Evolutionary conservation across 2,329 filamentous ascomycete genomes (phyloP).

Genomic region (Balansia obtecta): DNA sequence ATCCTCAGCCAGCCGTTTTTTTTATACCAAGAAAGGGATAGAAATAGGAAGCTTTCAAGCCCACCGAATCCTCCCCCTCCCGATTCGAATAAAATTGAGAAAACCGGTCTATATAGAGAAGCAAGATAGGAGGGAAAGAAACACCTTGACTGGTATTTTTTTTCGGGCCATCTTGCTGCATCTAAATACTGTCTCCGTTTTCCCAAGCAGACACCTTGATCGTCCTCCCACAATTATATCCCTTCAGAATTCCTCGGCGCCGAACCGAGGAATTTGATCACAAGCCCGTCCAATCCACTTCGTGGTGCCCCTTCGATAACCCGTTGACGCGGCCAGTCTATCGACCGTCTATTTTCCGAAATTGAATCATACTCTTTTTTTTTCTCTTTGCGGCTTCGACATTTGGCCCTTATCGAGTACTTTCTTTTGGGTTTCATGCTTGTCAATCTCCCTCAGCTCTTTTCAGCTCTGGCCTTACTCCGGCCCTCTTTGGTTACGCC

Average conservation of each 20-base stretch:
- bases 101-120: conserved; percentile 9
- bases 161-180: conserved; percentile 11
- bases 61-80: conserved; percentile 8
- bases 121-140: conserved; percentile 16
- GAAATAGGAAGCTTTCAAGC: conserved; percentile 16
- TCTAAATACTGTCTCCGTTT: conserved; percentile 1
- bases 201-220: conserved; percentile 8
- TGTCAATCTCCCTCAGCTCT: conserved; percentile 12
- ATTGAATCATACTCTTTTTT: conserved; percentile 16
- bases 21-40: conserved; percentile 15
- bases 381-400: conserved; percentile 7
- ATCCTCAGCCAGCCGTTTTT: conserved; percentile 11
- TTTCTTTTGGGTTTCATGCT: not conserved
- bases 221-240: conserved; percentile 11
- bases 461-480: conserved; percentile 2
- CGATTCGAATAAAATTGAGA: conserved; percentile 2
- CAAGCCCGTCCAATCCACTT: conserved; percentile 15
- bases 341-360: conserved; percentile 24
- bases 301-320: conserved; percentile 17
- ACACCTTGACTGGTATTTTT: conserved; percentile 29
- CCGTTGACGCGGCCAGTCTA: conserved; percentile 11
- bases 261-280: conserved; percentile 29
- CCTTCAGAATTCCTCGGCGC: conserved; percentile 29
- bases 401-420: conserved; percentile 8
- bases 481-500: not conserved